Conservation (phyloP, 768 basidiomycete genomes). For the Hypsizygus marmoreus region DNA sequence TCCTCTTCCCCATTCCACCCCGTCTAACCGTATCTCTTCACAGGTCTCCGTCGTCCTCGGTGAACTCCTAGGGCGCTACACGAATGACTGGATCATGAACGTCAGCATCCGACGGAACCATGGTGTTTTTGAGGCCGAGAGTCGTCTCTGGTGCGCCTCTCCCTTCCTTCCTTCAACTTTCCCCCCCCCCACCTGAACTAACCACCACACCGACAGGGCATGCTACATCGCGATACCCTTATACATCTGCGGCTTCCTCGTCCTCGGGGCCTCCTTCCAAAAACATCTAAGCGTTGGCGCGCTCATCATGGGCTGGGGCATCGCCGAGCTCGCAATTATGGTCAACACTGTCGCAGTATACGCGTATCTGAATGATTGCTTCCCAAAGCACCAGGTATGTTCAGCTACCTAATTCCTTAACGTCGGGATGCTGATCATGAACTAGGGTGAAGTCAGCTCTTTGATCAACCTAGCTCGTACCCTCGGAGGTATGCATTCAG, state of each 20-base stretch:
- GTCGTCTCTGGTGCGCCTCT: constrained; percentile 53
- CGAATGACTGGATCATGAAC: constrained; percentile 56
- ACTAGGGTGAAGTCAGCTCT: constrained; percentile 62
- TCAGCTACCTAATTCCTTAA: not conserved
- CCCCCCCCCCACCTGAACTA: not conserved
- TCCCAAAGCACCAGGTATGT: constrained; percentile 32
- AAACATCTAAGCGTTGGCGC: constrained; percentile 53
- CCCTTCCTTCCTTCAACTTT: not conserved
- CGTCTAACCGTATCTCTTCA: constrained; percentile 1
- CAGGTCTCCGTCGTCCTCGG: constrained; percentile 56
- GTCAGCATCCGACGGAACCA: constrained; percentile 46
- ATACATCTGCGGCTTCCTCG: constrained; percentile 63
- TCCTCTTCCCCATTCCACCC: not conserved
- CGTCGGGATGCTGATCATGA: not conserved
- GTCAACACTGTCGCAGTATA: constrained; percentile 66
- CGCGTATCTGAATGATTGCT: constrained; percentile 35
- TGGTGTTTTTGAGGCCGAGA: constrained; percentile 63
- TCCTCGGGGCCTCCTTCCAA: constrained; percentile 57
- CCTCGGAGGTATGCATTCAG: constrained; percentile 43
- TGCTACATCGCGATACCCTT: constrained; percentile 60
- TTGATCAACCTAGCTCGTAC: constrained; percentile 58
- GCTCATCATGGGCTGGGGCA: constrained; percentile 69
- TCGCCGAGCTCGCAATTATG: constrained; percentile 57
- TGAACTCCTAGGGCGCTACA: constrained; percentile 52
- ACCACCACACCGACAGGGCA: constrained; percentile 39